Evolutionary conservation across 1,284 basidiomycete species (phyloP).

Genomic region (Ceratobasidium sp.): DNA sequence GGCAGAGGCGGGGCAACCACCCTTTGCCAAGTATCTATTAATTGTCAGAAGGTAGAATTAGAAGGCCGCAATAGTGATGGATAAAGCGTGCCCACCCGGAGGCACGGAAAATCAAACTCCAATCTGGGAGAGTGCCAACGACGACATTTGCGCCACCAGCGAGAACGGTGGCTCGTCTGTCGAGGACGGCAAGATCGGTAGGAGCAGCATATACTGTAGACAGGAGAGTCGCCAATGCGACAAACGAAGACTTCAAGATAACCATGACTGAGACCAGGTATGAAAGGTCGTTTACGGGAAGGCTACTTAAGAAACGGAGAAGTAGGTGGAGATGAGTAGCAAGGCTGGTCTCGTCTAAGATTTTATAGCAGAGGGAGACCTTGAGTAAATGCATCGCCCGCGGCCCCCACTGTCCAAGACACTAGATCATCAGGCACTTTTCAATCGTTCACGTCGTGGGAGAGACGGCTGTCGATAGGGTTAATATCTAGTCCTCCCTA

Average conservation of each 20-base stretch:
- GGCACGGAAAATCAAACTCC: constrained; percentile 21
- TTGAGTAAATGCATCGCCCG: too few relatives aligned
- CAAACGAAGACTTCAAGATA: background rate
- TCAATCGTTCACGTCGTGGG: too few relatives aligned
- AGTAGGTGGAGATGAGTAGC: too few relatives aligned
- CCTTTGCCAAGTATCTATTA: constrained; percentile 26
- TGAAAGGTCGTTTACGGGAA: too few relatives aligned
- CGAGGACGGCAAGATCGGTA: background rate
- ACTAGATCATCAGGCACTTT: too few relatives aligned
- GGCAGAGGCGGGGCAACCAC: background rate
- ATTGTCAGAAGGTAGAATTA: background rate
- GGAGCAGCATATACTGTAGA: constrained; percentile 14
- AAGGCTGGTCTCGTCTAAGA: too few relatives aligned
- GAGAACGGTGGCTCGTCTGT: constrained; percentile 19
- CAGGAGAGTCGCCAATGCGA: background rate
- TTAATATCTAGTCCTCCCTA: too few relatives aligned
- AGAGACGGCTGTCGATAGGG: too few relatives aligned
- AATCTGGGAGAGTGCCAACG: constrained; percentile 17
- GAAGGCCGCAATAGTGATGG: background rate
- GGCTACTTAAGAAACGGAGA: too few relatives aligned
- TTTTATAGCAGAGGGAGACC: too few relatives aligned
- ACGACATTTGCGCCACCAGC: constrained; percentile 5
- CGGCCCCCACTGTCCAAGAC: too few relatives aligned
- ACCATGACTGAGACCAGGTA: background rate
- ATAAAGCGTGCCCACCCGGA: background rate